Percentiles rank a stretch among this genome's conserved stretches.
Evolutionary conservation across 768 basidiomycete species (phyloP).

Genomic region (Butyriboletus loyo): DNA sequence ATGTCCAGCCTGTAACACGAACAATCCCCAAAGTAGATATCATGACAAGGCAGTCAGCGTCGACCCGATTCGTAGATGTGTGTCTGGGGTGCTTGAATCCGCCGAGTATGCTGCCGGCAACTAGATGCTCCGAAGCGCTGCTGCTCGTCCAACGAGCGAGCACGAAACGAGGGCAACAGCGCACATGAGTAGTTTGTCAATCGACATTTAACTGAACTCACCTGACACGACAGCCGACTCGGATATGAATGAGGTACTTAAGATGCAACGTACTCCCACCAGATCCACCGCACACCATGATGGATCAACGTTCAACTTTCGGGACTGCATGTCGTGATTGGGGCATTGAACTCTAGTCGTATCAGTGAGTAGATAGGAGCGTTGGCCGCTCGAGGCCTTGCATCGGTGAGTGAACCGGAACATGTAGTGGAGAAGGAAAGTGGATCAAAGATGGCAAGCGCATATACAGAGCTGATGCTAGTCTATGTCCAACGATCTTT

Average conservation of each 20-base stretch:
- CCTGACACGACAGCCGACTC: neutral
- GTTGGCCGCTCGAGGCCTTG: neutral
- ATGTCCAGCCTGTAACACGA: neutral
- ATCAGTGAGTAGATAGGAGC: neutral
- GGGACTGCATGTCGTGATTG: neutral
- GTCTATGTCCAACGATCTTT: constrained; percentile 20
- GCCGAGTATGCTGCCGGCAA: neutral
- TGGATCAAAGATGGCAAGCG: constrained; percentile 6
- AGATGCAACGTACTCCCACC: neutral
- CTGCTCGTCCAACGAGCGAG: neutral
- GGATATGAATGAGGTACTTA: neutral
- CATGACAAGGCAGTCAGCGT: neutral
- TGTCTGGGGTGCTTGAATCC: neutral
- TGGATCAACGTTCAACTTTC: neutral
- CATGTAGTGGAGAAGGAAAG: neutral
- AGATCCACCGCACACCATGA: neutral
- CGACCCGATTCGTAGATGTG: too few species aligned
- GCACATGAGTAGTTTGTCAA: neutral
- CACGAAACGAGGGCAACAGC: neutral
- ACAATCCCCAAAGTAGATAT: neutral
- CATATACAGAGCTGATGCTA: constrained; percentile 23
- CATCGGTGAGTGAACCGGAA: constrained; percentile 1
- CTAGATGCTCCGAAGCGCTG: neutral
- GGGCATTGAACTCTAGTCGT: neutral
- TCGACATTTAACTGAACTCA: neutral